Percentiles rank a stretch among this genome's conserved stretches.
Conservation (phyloP, 202 grass and related monocot species). For the Eragrostis tef region DNA sequence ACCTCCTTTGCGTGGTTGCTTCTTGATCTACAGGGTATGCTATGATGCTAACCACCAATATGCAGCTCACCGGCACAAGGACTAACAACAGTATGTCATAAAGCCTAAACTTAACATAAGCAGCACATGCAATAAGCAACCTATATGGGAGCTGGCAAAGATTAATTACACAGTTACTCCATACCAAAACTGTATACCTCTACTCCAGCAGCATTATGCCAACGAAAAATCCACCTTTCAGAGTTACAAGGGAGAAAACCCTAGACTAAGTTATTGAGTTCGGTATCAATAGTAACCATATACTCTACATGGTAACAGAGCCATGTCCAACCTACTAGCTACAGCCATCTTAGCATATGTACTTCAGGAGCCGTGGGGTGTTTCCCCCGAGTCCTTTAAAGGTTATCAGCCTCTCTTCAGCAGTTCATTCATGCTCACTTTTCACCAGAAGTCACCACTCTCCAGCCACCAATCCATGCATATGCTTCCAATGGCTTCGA, state of each 20-base stretch:
- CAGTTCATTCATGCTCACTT: background rate
- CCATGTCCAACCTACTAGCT: constrained; percentile 15
- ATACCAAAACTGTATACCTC: constrained; percentile 53
- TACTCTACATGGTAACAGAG: constrained; percentile 23
- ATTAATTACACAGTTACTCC: constrained; percentile 14
- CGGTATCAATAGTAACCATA: background rate
- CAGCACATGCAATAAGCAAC: constrained; percentile 24
- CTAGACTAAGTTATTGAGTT: constrained; percentile 40
- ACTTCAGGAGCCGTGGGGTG: background rate
- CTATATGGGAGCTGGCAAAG: background rate
- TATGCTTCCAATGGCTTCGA: constrained; percentile 17
- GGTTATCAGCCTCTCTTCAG: background rate
- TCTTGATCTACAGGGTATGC: background rate
- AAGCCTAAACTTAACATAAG: background rate
- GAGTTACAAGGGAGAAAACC: constrained; percentile 31
- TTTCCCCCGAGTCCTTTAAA: background rate
- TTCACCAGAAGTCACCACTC: background rate
- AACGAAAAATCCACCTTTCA: constrained; percentile 15
- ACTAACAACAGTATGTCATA: background rate
- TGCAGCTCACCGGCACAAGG: background rate
- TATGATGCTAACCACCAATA: background rate
- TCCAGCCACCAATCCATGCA: constrained; percentile 9
- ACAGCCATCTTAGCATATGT: constrained; percentile 28
- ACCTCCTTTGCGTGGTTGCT: too few relatives aligned
- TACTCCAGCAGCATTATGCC: constrained; percentile 29